Conservation (phyloP, 768 basidiomycete genomes). For the Psilocybe cubensis region DNA sequence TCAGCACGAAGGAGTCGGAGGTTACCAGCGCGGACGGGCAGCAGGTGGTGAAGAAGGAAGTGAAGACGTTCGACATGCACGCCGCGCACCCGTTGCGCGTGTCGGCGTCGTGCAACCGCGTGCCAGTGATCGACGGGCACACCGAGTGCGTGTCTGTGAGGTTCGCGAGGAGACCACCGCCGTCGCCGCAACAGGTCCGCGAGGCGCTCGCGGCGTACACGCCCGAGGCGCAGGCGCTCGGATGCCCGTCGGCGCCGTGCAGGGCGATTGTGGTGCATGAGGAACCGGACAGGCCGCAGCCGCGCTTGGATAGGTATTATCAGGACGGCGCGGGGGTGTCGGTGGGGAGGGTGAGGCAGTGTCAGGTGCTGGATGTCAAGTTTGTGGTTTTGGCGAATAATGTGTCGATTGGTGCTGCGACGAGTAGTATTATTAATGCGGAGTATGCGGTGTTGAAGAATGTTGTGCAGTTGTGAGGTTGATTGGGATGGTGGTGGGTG, state of each 20-base stretch:
- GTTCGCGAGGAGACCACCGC: slow-evolving; percentile 79
- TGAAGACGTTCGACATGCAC: slow-evolving; percentile 84
- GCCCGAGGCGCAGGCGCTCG: slow-evolving; percentile 73
- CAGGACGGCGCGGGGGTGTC: slow-evolving; percentile 91
- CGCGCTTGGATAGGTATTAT: slow-evolving; percentile 86
- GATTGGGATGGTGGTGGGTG: too few species aligned
- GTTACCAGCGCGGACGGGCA: too few species aligned
- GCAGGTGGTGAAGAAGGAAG: slow-evolving; percentile 28
- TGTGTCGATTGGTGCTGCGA: slow-evolving; percentile 95
- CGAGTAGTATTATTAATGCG: slow-evolving; percentile 96
- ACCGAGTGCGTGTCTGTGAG: slow-evolving; percentile 88
- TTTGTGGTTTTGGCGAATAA: slow-evolving; percentile 94
- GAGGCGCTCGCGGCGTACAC: slow-evolving; percentile 78
- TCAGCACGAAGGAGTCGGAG: slow-evolving; percentile 51
- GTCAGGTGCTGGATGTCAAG: slow-evolving; percentile 93
- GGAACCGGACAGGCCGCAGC: slow-evolving; percentile 91
- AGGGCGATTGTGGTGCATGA: slow-evolving; percentile 92
- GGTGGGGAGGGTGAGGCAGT: slow-evolving; percentile 90
- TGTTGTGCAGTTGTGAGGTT: slow-evolving; percentile 29
- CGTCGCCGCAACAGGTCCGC: slow-evolving; percentile 85
- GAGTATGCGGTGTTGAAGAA: slow-evolving; percentile 90
- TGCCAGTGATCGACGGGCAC: slow-evolving; percentile 95
- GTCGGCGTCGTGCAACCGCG: slow-evolving; percentile 92
- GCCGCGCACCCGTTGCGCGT: slow-evolving; percentile 79
- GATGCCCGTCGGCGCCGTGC: slow-evolving; percentile 84